phyloP scores from a whole-genome alignment of 1,284 basidiomycete species.

The Sanghuangporus sanghuang region DNA sequence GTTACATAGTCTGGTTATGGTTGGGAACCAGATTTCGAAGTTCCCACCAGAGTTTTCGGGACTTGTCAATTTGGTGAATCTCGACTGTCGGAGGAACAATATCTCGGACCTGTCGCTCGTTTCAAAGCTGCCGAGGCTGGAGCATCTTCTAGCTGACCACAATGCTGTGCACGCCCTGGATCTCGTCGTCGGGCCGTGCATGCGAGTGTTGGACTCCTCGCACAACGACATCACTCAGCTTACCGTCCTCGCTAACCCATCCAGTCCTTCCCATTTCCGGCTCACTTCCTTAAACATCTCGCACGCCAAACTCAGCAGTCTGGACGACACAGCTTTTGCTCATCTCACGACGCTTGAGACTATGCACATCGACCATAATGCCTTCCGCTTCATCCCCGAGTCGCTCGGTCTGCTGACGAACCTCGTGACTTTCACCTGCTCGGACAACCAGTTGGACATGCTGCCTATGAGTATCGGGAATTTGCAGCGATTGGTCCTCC shows the following conservation, averaged over 20 bases:
- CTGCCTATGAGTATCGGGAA: conserved; percentile 79
- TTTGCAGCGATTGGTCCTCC: conserved; percentile 68
- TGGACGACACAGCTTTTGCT: conserved; percentile 71
- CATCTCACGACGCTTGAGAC: conserved; percentile 71
- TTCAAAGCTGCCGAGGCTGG: conserved; percentile 65
- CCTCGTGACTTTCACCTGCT: conserved; percentile 77
- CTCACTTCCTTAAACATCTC: conserved; percentile 87
- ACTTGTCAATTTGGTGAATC: conserved; percentile 58
- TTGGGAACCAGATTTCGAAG: conserved; percentile 80
- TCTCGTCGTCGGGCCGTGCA: conserved; percentile 61
- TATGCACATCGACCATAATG: conserved; percentile 82
- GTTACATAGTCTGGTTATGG: conserved; percentile 77
- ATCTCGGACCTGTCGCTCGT: conserved; percentile 73
- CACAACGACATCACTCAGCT: conserved; percentile 83
- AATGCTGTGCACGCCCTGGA: conserved; percentile 80
- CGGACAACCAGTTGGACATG: conserved; percentile 82
- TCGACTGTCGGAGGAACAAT: conserved; percentile 83
- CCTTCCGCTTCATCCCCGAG: conserved; percentile 82
- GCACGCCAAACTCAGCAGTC: conserved; percentile 82
- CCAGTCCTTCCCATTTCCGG: conserved; percentile 50
- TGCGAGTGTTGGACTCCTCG: conserved; percentile 62
- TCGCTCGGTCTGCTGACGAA: conserved; percentile 69
- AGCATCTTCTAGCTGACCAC: conserved; percentile 71
- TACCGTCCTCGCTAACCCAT: conserved; percentile 56
- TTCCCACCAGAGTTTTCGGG: conserved; percentile 69